Evolutionary conservation across 1,139 yeast genomes (phyloP).

Genomic region (Pneumocystis wakefieldiae): DNA sequence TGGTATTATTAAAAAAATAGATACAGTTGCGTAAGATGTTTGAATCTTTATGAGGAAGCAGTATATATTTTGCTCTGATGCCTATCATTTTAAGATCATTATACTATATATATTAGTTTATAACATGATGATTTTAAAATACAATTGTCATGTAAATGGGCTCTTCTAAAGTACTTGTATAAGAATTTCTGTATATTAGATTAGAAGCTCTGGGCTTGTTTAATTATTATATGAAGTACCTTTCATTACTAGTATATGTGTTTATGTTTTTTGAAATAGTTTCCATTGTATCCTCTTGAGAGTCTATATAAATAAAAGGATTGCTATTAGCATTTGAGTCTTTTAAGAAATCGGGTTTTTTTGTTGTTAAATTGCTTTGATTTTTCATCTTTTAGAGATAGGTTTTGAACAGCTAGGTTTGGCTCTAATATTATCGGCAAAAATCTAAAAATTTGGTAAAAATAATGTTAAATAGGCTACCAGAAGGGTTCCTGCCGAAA

Average conservation of each 20-base stretch:
- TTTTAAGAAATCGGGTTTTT: neutral
- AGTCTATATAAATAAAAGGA: neutral
- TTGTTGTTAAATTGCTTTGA: neutral
- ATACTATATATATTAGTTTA: neutral
- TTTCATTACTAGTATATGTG: neutral
- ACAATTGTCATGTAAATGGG: constrained; percentile 55
- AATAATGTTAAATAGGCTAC: neutral
- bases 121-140: neutral
- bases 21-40: constrained; percentile 27
- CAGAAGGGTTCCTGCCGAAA: constrained; percentile 32
- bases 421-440: neutral
- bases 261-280: neutral
- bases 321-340: neutral
- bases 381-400: neutral
- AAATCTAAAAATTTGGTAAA: neutral
- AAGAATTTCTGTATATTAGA: constrained; percentile 42
- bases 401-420: neutral
- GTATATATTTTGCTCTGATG: constrained; percentile 45
- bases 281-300: neutral
- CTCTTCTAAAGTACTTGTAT: constrained; percentile 77
- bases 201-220: neutral
- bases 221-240: neutral
- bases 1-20: constrained; percentile 18
- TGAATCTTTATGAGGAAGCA: constrained; percentile 41
- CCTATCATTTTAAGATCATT: constrained; percentile 59